phyloP scores from a whole-genome alignment of 106 monocot species.

The Iris macrosiphon region DNA sequence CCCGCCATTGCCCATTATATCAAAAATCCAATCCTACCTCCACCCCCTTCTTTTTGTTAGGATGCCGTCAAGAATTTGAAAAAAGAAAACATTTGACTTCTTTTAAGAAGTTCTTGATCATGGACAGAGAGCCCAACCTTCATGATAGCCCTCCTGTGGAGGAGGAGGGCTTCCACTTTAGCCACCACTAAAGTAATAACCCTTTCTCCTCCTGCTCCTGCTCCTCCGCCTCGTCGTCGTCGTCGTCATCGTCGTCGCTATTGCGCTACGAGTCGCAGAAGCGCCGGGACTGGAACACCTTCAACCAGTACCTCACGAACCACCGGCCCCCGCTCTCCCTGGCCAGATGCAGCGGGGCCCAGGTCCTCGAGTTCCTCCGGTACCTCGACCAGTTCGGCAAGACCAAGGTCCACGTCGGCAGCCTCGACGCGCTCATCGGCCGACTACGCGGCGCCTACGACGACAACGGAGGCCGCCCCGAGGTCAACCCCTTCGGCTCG shows the following conservation, averaged over 20 bases:
- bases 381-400: conserved; percentile 88
- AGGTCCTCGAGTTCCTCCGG: conserved; percentile 87
- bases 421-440: conserved; percentile 11
- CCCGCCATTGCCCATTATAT: no score
- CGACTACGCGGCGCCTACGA: conserved; percentile 6
- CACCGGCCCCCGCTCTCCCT: conserved; percentile 81
- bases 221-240: conserved; percentile 11
- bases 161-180: conserved; percentile 12
- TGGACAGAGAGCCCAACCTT: no score
- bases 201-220: no score
- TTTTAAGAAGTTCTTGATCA: no score
- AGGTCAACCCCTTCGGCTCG: conserved; percentile 2
- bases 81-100: no score
- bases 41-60: no score
- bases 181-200: neutral
- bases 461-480: conserved; percentile 1
- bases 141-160: neutral
- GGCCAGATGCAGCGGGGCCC: conserved; percentile 76
- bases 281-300: conserved; percentile 91
- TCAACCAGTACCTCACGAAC: conserved; percentile 72
- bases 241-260: conserved; percentile 12
- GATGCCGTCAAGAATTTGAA: no score
- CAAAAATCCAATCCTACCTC: no score
- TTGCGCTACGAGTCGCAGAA: conserved; percentile 86
- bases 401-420: conserved; percentile 44